phyloP scores from a whole-genome alignment of 106 monocot species.

The Vanilla planifolia region DNA sequence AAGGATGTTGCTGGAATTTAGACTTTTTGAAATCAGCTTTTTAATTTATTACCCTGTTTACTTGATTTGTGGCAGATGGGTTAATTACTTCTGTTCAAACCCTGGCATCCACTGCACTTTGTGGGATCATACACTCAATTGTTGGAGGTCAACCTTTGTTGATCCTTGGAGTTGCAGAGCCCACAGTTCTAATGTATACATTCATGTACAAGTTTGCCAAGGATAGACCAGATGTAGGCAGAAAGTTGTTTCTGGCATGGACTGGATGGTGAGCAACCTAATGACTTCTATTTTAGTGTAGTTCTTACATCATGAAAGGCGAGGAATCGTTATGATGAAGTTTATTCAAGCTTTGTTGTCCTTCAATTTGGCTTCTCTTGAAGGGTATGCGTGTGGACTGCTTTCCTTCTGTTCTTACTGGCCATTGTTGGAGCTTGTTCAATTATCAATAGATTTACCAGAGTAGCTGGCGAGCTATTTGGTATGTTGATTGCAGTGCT shows the following conservation, averaged over 20 bases:
- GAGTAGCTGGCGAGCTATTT: constrained; percentile 62
- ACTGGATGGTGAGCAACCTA: constrained; percentile 47
- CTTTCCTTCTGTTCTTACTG: constrained; percentile 48
- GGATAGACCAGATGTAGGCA: constrained; percentile 55
- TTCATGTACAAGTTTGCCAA: constrained; percentile 87
- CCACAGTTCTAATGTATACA: constrained; percentile 88
- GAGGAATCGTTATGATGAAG: not conserved
- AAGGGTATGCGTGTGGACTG: constrained; percentile 69
- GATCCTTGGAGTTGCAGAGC: constrained; percentile 81
- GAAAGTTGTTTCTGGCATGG: constrained; percentile 73
- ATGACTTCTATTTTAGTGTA: not conserved
- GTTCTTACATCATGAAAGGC: not conserved
- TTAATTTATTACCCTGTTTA: too few relatives aligned
- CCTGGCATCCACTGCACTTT: constrained; percentile 68
- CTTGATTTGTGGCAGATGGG: too few relatives aligned
- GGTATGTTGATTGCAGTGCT: constrained; percentile 69
- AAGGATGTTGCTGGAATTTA: too few relatives aligned
- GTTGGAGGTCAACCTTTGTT: constrained; percentile 76
- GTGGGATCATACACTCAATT: constrained; percentile 78
- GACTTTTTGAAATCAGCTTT: too few relatives aligned
- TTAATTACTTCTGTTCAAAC: constrained; percentile 77
- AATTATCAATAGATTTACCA: constrained; percentile 65
- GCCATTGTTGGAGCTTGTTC: constrained; percentile 69
- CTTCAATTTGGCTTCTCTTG: constrained; percentile 1
- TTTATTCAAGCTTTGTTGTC: not conserved